Evolutionary conservation across 768 basidiomycete species (phyloP), one percentile per base, ranked within the genome.

Genomic region (Clavulina sp.): DNA sequence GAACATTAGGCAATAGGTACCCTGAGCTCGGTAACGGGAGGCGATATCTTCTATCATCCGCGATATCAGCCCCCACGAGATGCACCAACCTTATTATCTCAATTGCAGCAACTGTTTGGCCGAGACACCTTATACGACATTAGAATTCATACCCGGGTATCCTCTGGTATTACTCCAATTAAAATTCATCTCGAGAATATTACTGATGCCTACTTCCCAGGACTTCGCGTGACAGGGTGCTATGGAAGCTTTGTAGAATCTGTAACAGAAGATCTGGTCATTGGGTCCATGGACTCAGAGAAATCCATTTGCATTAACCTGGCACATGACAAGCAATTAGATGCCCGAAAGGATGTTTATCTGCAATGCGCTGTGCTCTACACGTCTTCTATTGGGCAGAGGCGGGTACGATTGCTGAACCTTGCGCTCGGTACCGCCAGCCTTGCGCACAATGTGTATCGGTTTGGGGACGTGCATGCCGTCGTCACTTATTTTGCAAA

Each of bases 41-140:
- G 95, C 19, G 87, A 91, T 52, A 59, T 93, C 1, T 92, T 83
- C 66, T 93, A 81, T 68, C 84, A 92, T 60, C 95, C 93, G 5
- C 75, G 85, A n/a, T 99, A 88, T 62, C 73, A 81, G 49, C 72
- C 76, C 2, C 62, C 65, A 4, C 73, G 82, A 47, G 89, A 95
- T 61, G 71, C 71, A 5, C 59, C 68, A 5, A 67, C 76, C 4
- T 59, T 99, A 9, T 66, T 72, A n/a, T 81, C 80, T n/a, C 85
- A 96, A 59, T 60, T 97, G 21, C 70, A 70, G 51, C 72, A 85
- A 19, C 61, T 92, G 4, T 60, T 87, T 29, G 67, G 70, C 2
- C 72, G 88, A 24, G 78, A 74, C 57, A 80, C 81, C 5, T 88
- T 70, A 0, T 96, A 82, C 61, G 83, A 84, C 60, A 85, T 82